Percentiles rank a stretch among this genome's conserved stretches.
Conservation (phyloP, 2,329 filamentous ascomycete species). For the Aspergillus ruber region DNA sequence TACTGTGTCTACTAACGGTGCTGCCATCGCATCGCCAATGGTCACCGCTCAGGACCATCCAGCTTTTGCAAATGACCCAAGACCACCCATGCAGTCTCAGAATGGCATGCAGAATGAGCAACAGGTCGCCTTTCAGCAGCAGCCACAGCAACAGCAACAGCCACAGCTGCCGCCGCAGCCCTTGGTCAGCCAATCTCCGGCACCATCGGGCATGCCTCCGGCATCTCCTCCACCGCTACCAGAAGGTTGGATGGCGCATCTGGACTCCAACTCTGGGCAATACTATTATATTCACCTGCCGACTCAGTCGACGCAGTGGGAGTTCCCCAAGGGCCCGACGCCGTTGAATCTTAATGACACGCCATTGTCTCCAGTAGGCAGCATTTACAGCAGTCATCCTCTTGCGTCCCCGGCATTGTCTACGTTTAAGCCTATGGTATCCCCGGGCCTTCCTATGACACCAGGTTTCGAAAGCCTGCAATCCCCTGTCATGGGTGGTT, state of each 20-base stretch:
- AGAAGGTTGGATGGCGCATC: conserved; percentile 95
- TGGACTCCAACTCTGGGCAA: conserved; percentile 91
- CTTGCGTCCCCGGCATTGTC: conserved; percentile 63
- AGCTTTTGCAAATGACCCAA: conserved; percentile 80
- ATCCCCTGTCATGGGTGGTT: conserved; percentile 70
- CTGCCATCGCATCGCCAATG: conserved; percentile 20
- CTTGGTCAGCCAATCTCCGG: conserved; percentile 26
- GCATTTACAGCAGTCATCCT: conserved; percentile 65
- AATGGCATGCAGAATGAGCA: conserved; percentile 26
- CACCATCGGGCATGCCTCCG: conserved; percentile 50
- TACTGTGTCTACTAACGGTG: conserved; percentile 7
- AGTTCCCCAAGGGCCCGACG: conserved; percentile 93
- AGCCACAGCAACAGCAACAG: conserved; percentile 25
- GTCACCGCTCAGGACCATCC: conserved; percentile 59
- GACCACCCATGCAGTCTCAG: conserved; percentile 36
- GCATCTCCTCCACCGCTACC: conserved; percentile 86
- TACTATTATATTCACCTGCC: conserved; percentile 98
- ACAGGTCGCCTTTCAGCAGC: conserved; percentile 20
- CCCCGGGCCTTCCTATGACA: conserved; percentile 74
- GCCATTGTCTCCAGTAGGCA: conserved; percentile 75
- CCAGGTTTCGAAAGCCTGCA: conserved; percentile 81
- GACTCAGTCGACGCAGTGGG: conserved; percentile 95
- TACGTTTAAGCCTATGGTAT: conserved; percentile 56
- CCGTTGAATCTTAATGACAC: conserved; percentile 75
- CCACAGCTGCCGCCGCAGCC: conserved; percentile 23